phyloP scores from a whole-genome alignment of 2,329 filamentous ascomycete genomes.

The Aspergillus melleus region DNA sequence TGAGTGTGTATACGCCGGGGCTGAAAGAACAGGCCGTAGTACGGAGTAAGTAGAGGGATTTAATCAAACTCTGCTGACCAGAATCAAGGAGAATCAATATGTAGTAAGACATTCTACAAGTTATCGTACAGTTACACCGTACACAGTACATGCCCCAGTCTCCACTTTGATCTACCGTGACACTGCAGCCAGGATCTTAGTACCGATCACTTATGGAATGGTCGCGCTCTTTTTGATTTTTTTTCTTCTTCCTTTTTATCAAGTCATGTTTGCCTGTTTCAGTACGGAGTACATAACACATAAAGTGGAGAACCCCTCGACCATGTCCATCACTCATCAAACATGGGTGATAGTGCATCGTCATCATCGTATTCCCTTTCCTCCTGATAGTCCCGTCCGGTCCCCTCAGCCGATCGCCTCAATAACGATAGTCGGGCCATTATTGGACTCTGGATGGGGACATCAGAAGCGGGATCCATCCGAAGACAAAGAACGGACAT shows the following conservation, averaged over 20 bases:
- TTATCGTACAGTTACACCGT: not conserved
- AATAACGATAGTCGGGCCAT: not conserved
- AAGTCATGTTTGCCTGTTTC: not conserved
- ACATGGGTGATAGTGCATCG: not conserved
- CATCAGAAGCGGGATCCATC: not conserved
- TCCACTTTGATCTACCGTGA: conserved; percentile 4
- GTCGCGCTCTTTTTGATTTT: not conserved
- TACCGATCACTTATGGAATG: not conserved
- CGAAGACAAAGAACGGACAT: not conserved
- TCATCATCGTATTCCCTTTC: not conserved
- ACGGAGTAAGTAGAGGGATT: too few species aligned
- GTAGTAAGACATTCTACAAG: too few species aligned
- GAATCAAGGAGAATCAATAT: too few species aligned
- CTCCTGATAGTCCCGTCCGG: not conserved
- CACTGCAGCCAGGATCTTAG: conserved; percentile 4
- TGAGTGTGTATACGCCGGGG: too few species aligned
- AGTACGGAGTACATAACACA: not conserved
- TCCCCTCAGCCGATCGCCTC: not conserved
- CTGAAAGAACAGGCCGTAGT: too few species aligned
- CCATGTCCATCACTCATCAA: not conserved
- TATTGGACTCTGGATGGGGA: not conserved
- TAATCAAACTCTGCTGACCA: too few species aligned
- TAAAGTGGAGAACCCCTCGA: not conserved
- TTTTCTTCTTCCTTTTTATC: not conserved
- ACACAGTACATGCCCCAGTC: not conserved